A percentile compares a stretch with the other conserved stretches of the same genome.
phyloP scores from a whole-genome alignment of 2,329 filamentous ascomycete genomes.

The Fusarium guadeloupense region DNA sequence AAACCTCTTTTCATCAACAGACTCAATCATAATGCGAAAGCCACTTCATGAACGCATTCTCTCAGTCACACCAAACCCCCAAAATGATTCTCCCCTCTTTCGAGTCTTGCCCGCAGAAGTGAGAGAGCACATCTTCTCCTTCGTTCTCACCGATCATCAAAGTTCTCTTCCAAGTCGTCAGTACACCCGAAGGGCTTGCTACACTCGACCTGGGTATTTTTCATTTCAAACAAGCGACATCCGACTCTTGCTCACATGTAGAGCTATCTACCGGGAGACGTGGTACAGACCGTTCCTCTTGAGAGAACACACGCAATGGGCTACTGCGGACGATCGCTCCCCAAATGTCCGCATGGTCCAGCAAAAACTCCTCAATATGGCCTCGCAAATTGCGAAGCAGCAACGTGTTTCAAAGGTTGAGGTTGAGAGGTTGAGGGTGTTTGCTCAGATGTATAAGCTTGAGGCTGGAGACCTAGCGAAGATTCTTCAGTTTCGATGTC shows the following conservation, averaged over 20 bases:
- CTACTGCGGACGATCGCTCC: slow-evolving; percentile 44
- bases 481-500: slow-evolving; percentile 41
- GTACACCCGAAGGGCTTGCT: slow-evolving; percentile 49
- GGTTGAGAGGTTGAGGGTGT: slow-evolving; percentile 50
- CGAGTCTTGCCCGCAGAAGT: slow-evolving; percentile 57
- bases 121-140: slow-evolving; percentile 57
- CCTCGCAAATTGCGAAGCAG: slow-evolving; percentile 32
- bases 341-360: slow-evolving; percentile 39
- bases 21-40: not conserved
- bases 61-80: not conserved
- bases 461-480: slow-evolving; percentile 43
- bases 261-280: slow-evolving; percentile 52
- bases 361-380: not conserved
- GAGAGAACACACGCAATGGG: slow-evolving; percentile 52
- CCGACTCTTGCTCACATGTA: slow-evolving; percentile 54
- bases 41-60: not conserved
- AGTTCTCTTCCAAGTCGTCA: slow-evolving; percentile 41
- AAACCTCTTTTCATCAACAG: not conserved
- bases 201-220: slow-evolving; percentile 53
- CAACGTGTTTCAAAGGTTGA: slow-evolving; percentile 38
- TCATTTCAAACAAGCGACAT: slow-evolving; percentile 50
- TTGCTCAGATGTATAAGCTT: slow-evolving; percentile 54
- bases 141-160: slow-evolving; percentile 51
- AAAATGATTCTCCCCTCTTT: slow-evolving; percentile 47
- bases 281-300: slow-evolving; percentile 55